Evolutionary conservation across 2,329 filamentous ascomycete species (phyloP).

Genomic region (Trichoderma hamatum): DNA sequence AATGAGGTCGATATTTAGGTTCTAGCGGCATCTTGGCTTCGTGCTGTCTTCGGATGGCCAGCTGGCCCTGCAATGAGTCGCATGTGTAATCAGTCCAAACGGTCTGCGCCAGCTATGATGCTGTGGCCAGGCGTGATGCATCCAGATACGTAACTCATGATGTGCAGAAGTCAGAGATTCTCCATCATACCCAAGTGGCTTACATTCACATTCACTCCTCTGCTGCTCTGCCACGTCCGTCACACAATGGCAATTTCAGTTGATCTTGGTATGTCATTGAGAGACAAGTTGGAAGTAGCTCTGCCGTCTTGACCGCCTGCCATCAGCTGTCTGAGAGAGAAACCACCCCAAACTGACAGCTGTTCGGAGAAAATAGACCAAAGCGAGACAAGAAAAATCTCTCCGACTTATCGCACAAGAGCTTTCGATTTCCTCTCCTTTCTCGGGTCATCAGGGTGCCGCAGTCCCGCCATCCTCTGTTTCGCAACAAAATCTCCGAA

Average conservation of each 20-base stretch:
- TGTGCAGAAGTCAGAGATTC: background rate
- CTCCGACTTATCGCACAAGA: background rate
- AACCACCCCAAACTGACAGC: slow-evolving; percentile 4
- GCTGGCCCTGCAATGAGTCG: background rate
- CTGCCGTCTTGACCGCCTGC: slow-evolving; percentile 29
- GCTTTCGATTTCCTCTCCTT: background rate
- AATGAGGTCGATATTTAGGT: background rate
- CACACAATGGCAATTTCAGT: slow-evolving; percentile 11
- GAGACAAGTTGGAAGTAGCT: slow-evolving; percentile 33
- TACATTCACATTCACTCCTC: slow-evolving; percentile 17
- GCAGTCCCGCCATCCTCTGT: background rate
- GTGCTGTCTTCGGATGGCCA: background rate
- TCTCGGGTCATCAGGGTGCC: slow-evolving; percentile 5
- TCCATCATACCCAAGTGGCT: background rate
- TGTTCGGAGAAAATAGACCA: slow-evolving; percentile 10
- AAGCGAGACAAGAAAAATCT: background rate
- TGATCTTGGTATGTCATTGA: slow-evolving; percentile 9
- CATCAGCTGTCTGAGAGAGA: slow-evolving; percentile 36
- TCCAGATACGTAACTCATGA: background rate
- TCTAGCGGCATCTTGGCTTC: slow-evolving; percentile 7
- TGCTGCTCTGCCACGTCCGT: background rate
- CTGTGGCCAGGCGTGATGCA: slow-evolving; percentile 14
- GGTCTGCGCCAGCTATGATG: background rate
- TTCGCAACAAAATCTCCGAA: background rate
- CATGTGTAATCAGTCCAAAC: background rate